Evolutionary conservation across 108 stramenopile species (phyloP), one percentile per base, ranked within the genome.

Genomic region (Schizochytrium sp.): DNA sequence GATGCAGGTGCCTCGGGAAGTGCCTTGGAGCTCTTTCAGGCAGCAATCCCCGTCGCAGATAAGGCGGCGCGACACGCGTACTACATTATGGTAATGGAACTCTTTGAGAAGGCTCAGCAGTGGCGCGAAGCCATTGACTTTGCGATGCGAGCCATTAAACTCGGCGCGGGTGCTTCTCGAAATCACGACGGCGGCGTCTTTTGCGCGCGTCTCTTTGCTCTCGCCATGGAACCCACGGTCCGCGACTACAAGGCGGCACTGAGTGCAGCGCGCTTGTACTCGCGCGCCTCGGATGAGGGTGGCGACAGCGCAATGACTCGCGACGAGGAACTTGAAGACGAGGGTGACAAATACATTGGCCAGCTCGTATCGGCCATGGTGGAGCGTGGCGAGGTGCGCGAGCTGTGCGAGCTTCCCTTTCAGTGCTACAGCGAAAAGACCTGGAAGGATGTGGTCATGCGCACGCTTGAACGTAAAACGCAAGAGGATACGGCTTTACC

Each of bases 401-500:
- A 6, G 51, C 51, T 83, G 28, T 83, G 76, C 76, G 76, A 83
- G 76, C 76, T 83, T 8, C 76, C 76, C 14, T 83, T 83, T n/a
- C 76, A 83, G 48, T 53, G 48, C 51, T 83, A 53, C 51, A 53
- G 51, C 51, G 76, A 83, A 23, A 25, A 53, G n/a, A 83, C 76
- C 10, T 83, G 76, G 76, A 83, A 53, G 76, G n/a, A 21, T 12
- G 76, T 53, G 23, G 51, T 83, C 10, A 83, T 83, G 51, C 48
- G 51, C 48, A 53, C 76, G n/a, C 45, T 83, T 34, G 76, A 83
- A 34, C 51, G 48, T 23, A 83, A 83, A 45, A 83, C 51, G 3
- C 48, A 83, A 23, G 51, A 53, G 51, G 51, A 83, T 0, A 53
- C 45, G n/a, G 76, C 48, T 6, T 45, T 53, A 1, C 48, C 51